Conservation (phyloP, 1,284 basidiomycete genomes). For the Tylopilus sp. region DNA sequence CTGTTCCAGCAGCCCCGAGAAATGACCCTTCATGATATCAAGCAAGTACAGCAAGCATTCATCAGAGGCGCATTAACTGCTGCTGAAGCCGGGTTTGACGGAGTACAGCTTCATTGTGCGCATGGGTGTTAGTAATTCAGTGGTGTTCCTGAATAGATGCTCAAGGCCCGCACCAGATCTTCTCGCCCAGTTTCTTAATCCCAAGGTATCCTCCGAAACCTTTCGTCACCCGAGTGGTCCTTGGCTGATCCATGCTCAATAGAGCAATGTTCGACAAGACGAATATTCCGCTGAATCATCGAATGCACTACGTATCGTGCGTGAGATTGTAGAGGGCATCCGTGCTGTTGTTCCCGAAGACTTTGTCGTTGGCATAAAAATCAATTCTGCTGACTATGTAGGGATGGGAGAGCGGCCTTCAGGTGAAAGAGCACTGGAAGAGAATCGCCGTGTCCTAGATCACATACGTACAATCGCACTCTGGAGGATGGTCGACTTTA, state of each 20-base stretch:
- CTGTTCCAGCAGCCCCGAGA: constrained; percentile 64
- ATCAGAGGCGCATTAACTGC: constrained; percentile 69
- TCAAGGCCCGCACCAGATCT: constrained; percentile 53
- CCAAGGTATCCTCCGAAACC: constrained; percentile 48
- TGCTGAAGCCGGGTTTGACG: constrained; percentile 77
- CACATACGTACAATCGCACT: constrained; percentile 63
- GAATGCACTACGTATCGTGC: constrained; percentile 59
- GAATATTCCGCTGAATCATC: constrained; percentile 48
- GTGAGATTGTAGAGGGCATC: constrained; percentile 60
- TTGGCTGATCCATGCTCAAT: constrained; percentile 1
- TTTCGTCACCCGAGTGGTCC: neutral
- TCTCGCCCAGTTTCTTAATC: constrained; percentile 80
- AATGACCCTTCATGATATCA: constrained; percentile 62
- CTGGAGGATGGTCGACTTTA: constrained; percentile 72
- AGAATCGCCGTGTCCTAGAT: constrained; percentile 48
- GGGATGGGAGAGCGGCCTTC: constrained; percentile 41
- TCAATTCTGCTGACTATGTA: constrained; percentile 85
- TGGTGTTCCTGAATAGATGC: neutral
- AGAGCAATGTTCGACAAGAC: constrained; percentile 72
- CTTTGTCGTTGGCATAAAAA: constrained; percentile 82
- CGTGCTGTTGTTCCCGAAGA: constrained; percentile 51
- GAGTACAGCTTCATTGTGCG: constrained; percentile 83
- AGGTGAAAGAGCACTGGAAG: constrained; percentile 25
- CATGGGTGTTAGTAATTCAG: constrained; percentile 71
- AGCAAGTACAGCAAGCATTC: constrained; percentile 63